Base-by-base conservation (phyloP, 805 yeast genomes). In the Helenozyma rhizophorensis region DNA sequence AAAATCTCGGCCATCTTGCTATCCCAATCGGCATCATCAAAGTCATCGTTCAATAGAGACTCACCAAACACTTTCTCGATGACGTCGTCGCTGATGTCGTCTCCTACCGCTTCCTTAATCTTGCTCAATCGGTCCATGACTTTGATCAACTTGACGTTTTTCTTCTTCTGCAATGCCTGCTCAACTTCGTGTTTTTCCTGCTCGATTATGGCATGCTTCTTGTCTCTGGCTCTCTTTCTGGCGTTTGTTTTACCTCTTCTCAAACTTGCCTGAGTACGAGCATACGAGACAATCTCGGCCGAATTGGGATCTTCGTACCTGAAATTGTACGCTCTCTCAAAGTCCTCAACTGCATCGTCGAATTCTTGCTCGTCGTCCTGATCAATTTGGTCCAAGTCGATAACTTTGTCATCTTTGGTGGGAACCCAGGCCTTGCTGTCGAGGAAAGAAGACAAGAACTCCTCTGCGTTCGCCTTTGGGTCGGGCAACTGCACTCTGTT, bases 1-100 rank as follows among this genome's bases (percentile, higher is more conserved):
- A 93, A 93, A 21, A 90, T 76, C 52, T 83, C 83, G 28, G 82
- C 76, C 80, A 93, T 79, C 41, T 85, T 78, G 36, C 59, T 64
- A 56, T 93, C 97, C 97, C 97, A 93, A 40, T 86, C 95, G 17
- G 80, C 74, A 50, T 83, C 87, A 45, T 85, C 87, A 55, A 86
- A 93, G 52, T 93, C 97, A 31, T 83, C 94, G 25, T 84, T 83
- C 40, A 93, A 63, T 46, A 90, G 71, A 28, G 81, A 72, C 33
- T 81, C 82, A 10, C 89, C 86, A 50, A 89, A 77, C 18, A 81
- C 85, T 31, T 66, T 68, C 25, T 76, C 70, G 39, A 80, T 72
- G 1, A 69, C 65, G 24, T 76, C 81, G 39, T 80, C 83, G 14
- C 70, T 70, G 14, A 76, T 67, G 14, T 73, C 80, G 13, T 68